Evolutionary conservation across 1,139 yeast genomes (phyloP).

Genomic region (Yamadazyma jaroonii): DNA sequence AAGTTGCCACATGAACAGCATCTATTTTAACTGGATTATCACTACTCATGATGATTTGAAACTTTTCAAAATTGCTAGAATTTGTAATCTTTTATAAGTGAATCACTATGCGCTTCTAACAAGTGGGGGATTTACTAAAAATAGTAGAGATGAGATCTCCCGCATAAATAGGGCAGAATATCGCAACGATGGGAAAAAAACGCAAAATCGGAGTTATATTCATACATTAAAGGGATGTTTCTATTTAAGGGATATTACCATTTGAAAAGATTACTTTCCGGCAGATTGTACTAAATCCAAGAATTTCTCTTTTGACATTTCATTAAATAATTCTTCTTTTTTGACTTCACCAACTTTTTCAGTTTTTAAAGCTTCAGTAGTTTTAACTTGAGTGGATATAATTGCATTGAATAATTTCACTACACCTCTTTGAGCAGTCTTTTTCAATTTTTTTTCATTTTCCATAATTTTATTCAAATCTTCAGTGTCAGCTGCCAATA

Average conservation of each 20-base stretch:
- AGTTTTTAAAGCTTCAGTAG: constrained; percentile 40
- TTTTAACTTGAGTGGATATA: constrained; percentile 72
- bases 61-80: no score
- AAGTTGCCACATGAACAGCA: constrained; percentile 10
- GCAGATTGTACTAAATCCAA: constrained; percentile 87
- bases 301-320: constrained; percentile 85
- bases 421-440: constrained; percentile 91
- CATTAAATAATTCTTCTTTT: constrained; percentile 66
- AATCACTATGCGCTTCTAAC: no score
- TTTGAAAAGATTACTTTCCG: constrained; percentile 20
- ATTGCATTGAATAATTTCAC: constrained; percentile 90
- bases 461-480: constrained; percentile 59
- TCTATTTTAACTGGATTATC: background rate
- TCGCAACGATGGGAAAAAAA: no score
- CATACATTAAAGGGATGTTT: background rate
- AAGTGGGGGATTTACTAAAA: no score
- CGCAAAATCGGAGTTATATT: no score
- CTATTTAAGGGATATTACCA: constrained; percentile 18
- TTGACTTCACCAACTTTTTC: constrained; percentile 38
- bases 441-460: constrained; percentile 69
- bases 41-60: no score
- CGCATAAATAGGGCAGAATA: no score
- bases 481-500: constrained; percentile 63
- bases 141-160: no score
- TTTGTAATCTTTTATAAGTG: no score